Evolutionary conservation across 306 rosid species (phyloP), one percentile per base, ranked within the genome.

Genomic region (Glycyrrhiza uralensis): DNA sequence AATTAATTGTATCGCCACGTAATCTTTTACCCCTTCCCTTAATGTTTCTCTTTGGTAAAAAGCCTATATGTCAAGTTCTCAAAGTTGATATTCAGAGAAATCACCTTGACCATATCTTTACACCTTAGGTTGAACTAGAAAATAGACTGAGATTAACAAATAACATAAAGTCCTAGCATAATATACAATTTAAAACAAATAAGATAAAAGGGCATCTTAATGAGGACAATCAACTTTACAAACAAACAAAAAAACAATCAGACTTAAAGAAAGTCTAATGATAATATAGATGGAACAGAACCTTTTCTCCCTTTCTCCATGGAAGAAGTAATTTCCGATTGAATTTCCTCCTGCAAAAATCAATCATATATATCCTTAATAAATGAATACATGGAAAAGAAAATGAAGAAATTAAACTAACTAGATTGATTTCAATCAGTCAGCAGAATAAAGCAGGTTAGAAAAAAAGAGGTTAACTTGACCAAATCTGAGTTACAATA

Each of bases 221-320:
- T 15, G 12, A 32, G 28, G 20, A 64, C 15, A 36, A 57, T 42
- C 9, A 35, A 20, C 33, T 44, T 33, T 10, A 54, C 3, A 63
- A 13, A 52, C 62, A n/a, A n/a, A n/a, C 50, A 11, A 55, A 52
- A 12, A 13, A 74, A 74, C 18, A 32, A 19, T 8, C 24, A 62
- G 17, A 63, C 61, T 30, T 52, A 50, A 61, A 39, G 26, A 35
- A 46, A 64, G 44, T 15, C 11, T 19, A 66, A 32, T 35, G 66
- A 62, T 18, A 28, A 29, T 36, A 62, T 28, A 71, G 52, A 47
- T 47, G 49, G n/a, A 12, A 46, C 15, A 78, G 39, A 76, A 90
- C 97, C 97, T 86, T 83, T 90, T 82, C 69, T 85, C 66, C 83
- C 80, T 66, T 84, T 84, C 54, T 15, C 87, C 32, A 15, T 24